Evolutionary conservation across 768 basidiomycete genomes (phyloP).

Genomic region (Suillus sp.): DNA sequence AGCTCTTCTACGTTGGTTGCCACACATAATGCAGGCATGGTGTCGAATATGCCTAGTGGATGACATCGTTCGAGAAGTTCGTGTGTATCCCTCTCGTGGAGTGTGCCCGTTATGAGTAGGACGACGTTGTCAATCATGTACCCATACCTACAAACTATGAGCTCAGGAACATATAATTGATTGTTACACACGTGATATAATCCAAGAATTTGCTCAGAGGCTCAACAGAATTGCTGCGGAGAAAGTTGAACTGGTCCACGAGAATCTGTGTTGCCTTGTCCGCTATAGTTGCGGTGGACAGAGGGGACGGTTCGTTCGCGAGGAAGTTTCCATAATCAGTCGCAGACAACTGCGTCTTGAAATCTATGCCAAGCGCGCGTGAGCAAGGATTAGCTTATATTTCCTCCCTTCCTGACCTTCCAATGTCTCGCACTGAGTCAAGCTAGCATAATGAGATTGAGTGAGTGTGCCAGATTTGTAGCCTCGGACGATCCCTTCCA

Average conservation of each 20-base stretch:
- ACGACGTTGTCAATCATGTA: slow-evolving; percentile 99
- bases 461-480: slow-evolving; percentile 93
- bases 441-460: slow-evolving; percentile 86
- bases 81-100: slow-evolving; percentile 96
- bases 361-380: slow-evolving; percentile 55
- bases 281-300: slow-evolving; percentile 93
- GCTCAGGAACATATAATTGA: slow-evolving; percentile 8
- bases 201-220: slow-evolving; percentile 93
- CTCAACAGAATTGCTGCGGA: slow-evolving; percentile 87
- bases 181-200: slow-evolving; percentile 85
- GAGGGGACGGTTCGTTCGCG: slow-evolving; percentile 90
- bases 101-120: slow-evolving; percentile 92
- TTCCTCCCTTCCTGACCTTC: slow-evolving; percentile 57
- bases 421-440: slow-evolving; percentile 95
- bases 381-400: slow-evolving; percentile 4
- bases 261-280: slow-evolving; percentile 95
- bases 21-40: slow-evolving; percentile 98
- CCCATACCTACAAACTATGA: slow-evolving; percentile 64
- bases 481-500: slow-evolving; percentile 85
- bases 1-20: slow-evolving; percentile 98
- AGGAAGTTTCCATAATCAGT: slow-evolving; percentile 99
- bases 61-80: slow-evolving; percentile 97
- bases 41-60: slow-evolving; percentile 95
- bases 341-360: slow-evolving; percentile 91
- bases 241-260: slow-evolving; percentile 96